Conservation (phyloP, 2,329 filamentous ascomycete genomes). For the Diaporthe ampelina region DNA sequence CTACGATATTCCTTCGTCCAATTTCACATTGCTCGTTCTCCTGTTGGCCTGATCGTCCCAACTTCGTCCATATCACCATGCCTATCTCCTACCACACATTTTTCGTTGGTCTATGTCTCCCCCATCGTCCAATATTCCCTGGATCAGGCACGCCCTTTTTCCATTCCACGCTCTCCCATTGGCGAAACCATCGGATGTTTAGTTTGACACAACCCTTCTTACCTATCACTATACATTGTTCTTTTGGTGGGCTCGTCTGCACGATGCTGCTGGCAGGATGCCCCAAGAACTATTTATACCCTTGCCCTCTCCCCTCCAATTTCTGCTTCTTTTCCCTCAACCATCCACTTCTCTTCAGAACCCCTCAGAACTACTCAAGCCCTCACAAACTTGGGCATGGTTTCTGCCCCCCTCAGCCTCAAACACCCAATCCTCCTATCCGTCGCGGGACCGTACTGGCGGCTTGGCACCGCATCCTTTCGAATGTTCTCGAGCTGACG, state of each 20-base stretch:
- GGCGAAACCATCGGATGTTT: not conserved
- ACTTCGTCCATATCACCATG: too few species aligned
- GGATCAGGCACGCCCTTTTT: not conserved
- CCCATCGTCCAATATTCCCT: not conserved
- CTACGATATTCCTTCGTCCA: not conserved
- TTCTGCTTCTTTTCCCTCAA: not conserved
- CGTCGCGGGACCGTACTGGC: not conserved
- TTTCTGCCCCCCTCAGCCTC: not conserved
- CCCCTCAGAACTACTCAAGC: not conserved
- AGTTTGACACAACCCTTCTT: not conserved
- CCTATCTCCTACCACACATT: not conserved
- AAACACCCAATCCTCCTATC: not conserved
- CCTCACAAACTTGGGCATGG: not conserved
- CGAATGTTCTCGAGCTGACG: constrained; percentile 11
- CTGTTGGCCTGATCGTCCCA: not conserved
- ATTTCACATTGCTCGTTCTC: not conserved
- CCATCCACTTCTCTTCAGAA: not conserved
- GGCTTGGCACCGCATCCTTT: not conserved
- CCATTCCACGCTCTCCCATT: not conserved
- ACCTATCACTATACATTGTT: not conserved
- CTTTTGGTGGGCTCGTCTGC: not conserved
- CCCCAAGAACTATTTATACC: constrained; percentile 9
- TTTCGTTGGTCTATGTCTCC: not conserved
- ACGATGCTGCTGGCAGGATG: not conserved
- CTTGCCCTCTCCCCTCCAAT: not conserved